phyloP scores from a whole-genome alignment of 2,329 filamentous ascomycete genomes.

The Botrytis galanthina region DNA sequence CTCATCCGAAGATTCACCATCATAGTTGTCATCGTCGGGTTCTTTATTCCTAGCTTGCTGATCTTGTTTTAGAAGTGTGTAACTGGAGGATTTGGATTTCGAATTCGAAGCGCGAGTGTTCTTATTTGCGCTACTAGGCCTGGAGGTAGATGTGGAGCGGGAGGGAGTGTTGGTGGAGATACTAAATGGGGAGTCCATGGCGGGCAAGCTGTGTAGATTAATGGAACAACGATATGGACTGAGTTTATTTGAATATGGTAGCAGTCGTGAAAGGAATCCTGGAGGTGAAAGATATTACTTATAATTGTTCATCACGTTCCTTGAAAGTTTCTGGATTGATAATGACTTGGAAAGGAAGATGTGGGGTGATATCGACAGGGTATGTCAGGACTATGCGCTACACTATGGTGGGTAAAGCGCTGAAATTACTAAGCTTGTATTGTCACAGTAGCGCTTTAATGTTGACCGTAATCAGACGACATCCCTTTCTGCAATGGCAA shows the following conservation, averaged over 20 bases:
- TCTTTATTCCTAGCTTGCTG: constrained; percentile 59
- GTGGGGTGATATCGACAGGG: not conserved
- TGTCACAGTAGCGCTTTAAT: not conserved
- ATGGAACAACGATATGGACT: not conserved
- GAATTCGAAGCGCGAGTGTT: not conserved
- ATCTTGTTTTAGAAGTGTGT: constrained; percentile 55
- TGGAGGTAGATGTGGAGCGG: constrained; percentile 19
- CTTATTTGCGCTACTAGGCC: constrained; percentile 6
- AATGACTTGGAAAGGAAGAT: not conserved
- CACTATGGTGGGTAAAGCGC: not conserved
- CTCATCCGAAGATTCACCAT: constrained; percentile 25
- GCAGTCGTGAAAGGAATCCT: not conserved
- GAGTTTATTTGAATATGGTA: not conserved
- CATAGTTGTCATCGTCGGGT: constrained; percentile 45
- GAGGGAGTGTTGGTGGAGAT: not conserved
- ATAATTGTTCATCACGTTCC: not conserved
- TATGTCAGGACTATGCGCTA: not conserved
- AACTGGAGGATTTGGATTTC: constrained; percentile 27
- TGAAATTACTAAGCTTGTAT: not conserved
- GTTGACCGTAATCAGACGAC: constrained; percentile 14
- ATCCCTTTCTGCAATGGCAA: not conserved
- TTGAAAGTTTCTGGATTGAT: not conserved
- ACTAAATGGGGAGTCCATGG: not conserved
- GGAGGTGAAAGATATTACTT: not conserved
- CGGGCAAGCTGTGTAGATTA: not conserved